These are phyloP conservation scores for Clarireedia monteithiana DNA, from an alignment of 2,329 filamentous ascomycete genomes.

Conservation along the genomic window DNA sequence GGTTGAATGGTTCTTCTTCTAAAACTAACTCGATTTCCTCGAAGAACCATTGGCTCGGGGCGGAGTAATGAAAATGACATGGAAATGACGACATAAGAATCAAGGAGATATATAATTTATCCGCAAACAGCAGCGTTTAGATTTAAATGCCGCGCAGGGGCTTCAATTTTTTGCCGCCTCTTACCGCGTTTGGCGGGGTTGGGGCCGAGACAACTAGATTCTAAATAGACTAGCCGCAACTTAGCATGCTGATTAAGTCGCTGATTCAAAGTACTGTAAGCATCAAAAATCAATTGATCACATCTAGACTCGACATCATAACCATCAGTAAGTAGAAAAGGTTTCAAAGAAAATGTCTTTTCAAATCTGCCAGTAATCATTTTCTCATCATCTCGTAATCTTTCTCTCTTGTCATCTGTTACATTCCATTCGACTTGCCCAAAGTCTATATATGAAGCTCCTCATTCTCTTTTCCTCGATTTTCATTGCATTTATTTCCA, in stretches of 20 bases:
- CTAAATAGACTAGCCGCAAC: background rate
- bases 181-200: too few species aligned
- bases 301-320: background rate
- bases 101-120: too few species aligned
- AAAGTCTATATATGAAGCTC: conserved; percentile 29
- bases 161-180: too few species aligned
- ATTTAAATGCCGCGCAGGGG: too few species aligned
- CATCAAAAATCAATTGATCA: background rate
- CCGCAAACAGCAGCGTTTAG: too few species aligned
- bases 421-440: conserved; percentile 3
- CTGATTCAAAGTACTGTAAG: background rate
- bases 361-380: conserved; percentile 9
- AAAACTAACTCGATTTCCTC: too few species aligned
- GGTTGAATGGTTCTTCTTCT: background rate
- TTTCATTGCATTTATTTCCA: conserved; percentile 28
- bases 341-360: background rate
- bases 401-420: conserved; percentile 20
- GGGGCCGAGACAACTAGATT: background rate
- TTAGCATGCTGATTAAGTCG: background rate
- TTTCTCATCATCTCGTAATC: conserved; percentile 5
- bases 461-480: conserved; percentile 25
- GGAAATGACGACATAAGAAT: too few species aligned
- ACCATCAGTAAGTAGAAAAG: background rate
- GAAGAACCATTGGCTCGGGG: too few species aligned
- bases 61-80: too few species aligned